Conservation (phyloP, 768 basidiomycete genomes). For the Phlebiopsis flavidoalba region DNA sequence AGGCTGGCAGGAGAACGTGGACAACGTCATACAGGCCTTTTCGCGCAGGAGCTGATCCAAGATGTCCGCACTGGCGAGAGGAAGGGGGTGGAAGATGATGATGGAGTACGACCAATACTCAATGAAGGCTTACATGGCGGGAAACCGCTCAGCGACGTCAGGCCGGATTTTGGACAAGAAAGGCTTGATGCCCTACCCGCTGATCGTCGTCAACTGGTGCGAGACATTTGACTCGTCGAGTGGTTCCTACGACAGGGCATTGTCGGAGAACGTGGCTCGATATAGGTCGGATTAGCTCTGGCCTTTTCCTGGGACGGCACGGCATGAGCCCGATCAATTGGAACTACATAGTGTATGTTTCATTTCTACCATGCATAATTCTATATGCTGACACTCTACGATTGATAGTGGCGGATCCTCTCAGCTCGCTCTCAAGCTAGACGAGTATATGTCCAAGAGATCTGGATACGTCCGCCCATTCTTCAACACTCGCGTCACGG, state of each 20-base stretch:
- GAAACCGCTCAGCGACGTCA: not conserved
- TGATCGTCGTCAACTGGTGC: slow-evolving; percentile 12
- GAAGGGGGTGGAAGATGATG: slow-evolving; percentile 7
- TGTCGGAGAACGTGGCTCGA: slow-evolving; percentile 12
- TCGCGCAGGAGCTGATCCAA: not conserved
- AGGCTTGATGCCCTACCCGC: not conserved
- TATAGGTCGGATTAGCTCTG: no score
- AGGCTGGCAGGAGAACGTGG: not conserved
- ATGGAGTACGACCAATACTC: slow-evolving; percentile 12
- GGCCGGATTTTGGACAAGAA: not conserved
- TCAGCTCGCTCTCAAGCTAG: not conserved
- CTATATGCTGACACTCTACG: not conserved
- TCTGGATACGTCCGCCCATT: not conserved
- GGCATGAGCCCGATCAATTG: not conserved
- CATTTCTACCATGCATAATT: not conserved
- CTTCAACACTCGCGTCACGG: not conserved
- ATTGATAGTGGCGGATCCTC: not conserved
- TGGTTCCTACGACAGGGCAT: slow-evolving; percentile 10
- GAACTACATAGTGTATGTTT: slow-evolving; percentile 6
- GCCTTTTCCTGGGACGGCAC: slow-evolving; percentile 2
- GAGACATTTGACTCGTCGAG: slow-evolving; percentile 14
- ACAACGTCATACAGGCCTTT: not conserved
- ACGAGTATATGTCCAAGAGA: not conserved
- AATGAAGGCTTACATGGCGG: slow-evolving; percentile 13
- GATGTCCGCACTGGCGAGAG: not conserved